Evolutionary conservation across 2,329 filamentous ascomycete genomes (phyloP), one percentile per base, ranked within the genome.

Genomic region (Ascochyta fabae): DNA sequence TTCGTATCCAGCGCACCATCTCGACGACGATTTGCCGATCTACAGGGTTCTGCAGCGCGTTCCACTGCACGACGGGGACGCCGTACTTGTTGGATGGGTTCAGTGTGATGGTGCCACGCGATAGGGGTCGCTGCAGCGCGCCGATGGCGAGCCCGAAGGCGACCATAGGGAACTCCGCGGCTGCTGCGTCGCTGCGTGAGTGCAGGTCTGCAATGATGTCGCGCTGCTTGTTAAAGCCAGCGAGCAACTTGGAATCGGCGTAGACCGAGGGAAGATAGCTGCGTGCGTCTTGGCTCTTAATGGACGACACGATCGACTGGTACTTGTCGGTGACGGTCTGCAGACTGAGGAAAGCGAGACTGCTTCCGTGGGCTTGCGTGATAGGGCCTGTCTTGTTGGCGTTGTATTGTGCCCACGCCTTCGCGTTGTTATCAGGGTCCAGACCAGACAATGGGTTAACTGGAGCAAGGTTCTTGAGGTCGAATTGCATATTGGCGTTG

Each of bases 51-150:
- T 69, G 61, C 19, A 66, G 69, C 1, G 75, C 66, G 48, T 71
- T 71, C 54, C 65, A 75, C 33, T 74, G 60, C 7, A 77, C 64
- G 6, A 76, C 42, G 2, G 75, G 75, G 2, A 55, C 59, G 3
- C 60, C 65, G 15, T 61, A 56, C 3, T 73, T 74, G 54, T 77
- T 66, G 9, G 66, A 65, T 1, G 72, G 69, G 55, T 77, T 67
- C 45, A 78, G 62, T 3, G 67, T 72, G 47, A 78, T 67, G 15
- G 72, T 74, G 22, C 77, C 77, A 36, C 77, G 74, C 0, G 66
- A 69, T 16, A 70, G 54, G 0, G 69, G 64, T 6, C 67, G 66
- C 38, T 69, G 62, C 26, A 68, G 45, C 0, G 63, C 57, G 23
- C 57, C 60, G 16, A 65, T 63, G 6, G 67, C 64, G 6, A 65